Conservation (phyloP, 2,329 filamentous ascomycete genomes). For the Tolypocladium sp. region DNA sequence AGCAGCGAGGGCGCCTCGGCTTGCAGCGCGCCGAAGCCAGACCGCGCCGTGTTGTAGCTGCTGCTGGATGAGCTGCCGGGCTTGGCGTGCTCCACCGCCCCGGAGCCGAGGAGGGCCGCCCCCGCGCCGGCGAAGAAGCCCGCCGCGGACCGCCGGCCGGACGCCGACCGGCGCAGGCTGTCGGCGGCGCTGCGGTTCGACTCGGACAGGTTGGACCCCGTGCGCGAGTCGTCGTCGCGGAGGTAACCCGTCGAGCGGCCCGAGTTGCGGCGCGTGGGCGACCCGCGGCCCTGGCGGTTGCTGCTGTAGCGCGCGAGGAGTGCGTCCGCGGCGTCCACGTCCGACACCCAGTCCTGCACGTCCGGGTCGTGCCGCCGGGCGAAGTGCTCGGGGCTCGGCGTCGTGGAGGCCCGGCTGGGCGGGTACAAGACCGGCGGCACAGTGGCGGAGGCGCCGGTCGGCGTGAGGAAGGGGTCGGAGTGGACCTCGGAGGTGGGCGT, state of each 20-base stretch:
- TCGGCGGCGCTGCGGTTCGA: conserved; percentile 37
- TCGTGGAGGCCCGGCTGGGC: conserved; percentile 23
- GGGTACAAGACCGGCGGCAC: conserved; percentile 12
- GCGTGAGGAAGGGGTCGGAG: conserved; percentile 43
- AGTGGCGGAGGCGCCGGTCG: conserved; percentile 15
- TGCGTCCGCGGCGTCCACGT: conserved; percentile 45
- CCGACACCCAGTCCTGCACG: conserved; percentile 48
- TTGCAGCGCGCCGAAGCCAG: conserved; percentile 41
- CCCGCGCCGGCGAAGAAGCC: not conserved
- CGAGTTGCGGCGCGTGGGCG: conserved; percentile 29
- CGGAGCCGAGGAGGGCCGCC: not conserved
- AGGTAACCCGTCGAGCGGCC: conserved; percentile 22
- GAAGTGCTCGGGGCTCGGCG: conserved; percentile 30
- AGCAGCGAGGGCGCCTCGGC: conserved; percentile 42
- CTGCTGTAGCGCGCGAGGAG: conserved; percentile 36
- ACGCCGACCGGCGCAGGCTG: conserved; percentile 25
- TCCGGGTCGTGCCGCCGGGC: conserved; percentile 35
- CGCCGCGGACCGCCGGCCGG: conserved; percentile 15
- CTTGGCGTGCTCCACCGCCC: conserved; percentile 19
- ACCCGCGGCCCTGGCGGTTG: conserved; percentile 21
- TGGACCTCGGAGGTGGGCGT: conserved; percentile 27
- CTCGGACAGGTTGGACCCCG: conserved; percentile 49
- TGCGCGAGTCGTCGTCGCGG: conserved; percentile 40
- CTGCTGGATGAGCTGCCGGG: conserved; percentile 31
- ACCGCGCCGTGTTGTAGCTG: conserved; percentile 45